Percentiles rank a stretch among this genome's conserved stretches.
These are phyloP conservation scores for Pyricularia sp. DNA, from an alignment of 2,329 filamentous ascomycete species.

Conservation along the genomic window DNA sequence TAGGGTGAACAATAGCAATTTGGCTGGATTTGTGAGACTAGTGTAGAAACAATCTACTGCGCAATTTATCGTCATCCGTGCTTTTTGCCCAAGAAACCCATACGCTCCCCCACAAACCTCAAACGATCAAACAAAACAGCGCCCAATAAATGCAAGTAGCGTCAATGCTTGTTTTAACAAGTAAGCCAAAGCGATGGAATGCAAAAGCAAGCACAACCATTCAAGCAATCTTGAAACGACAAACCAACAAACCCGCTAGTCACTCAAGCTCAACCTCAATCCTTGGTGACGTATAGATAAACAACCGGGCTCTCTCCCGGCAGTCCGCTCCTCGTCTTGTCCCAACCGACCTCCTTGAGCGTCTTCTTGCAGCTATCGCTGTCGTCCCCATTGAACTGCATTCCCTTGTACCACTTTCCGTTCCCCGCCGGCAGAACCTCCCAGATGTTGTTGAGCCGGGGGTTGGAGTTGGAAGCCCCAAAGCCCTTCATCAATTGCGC, in stretches of 20 bases:
- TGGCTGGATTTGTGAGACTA: not conserved
- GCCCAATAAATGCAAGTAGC: not conserved
- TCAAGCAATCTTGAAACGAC: not conserved
- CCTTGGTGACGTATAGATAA: slow-evolving; percentile 51
- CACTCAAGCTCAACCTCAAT: slow-evolving; percentile 17
- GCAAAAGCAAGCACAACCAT: not conserved
- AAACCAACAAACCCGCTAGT: not conserved
- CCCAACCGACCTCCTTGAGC: slow-evolving; percentile 51
- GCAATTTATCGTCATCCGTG: not conserved
- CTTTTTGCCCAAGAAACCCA: not conserved
- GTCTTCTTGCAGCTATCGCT: slow-evolving; percentile 36
- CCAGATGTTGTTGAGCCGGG: slow-evolving; percentile 46
- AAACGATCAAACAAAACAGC: not conserved
- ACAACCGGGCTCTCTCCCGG: slow-evolving; percentile 42
- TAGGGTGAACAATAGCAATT: not conserved
- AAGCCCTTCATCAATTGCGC: slow-evolving; percentile 49
- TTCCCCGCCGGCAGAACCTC: slow-evolving; percentile 46
- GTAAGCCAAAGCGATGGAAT: not conserved
- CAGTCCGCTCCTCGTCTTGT: slow-evolving; percentile 36
- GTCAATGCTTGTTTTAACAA: not conserved
- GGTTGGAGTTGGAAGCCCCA: slow-evolving; percentile 40
- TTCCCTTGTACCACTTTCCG: slow-evolving; percentile 50
- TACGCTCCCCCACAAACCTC: not conserved
- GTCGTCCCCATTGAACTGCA: slow-evolving; percentile 40
- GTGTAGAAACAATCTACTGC: not conserved